These are phyloP conservation scores for Tilletiaria anomala DNA, from an alignment of 1,284 basidiomycete species.

Conservation along the genomic window DNA sequence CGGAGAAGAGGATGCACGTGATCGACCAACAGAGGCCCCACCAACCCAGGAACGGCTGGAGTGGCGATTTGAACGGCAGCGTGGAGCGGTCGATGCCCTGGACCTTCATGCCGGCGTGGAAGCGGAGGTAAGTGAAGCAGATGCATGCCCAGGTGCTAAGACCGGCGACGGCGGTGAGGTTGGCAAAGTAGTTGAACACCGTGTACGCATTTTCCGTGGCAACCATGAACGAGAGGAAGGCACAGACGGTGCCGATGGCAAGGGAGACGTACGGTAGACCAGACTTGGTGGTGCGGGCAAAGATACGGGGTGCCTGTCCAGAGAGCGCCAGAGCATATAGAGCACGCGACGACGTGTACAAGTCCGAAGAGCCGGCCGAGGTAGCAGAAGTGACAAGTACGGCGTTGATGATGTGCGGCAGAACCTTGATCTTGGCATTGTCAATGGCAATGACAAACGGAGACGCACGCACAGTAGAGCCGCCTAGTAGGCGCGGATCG, in stretches of 20 bases:
- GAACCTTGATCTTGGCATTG: slow-evolving; percentile 41
- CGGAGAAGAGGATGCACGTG: slow-evolving; percentile 36
- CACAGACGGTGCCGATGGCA: slow-evolving; percentile 54
- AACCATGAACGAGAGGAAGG: slow-evolving; percentile 56
- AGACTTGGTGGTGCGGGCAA: slow-evolving; percentile 52
- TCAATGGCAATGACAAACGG: slow-evolving; percentile 42
- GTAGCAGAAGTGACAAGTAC: slow-evolving; percentile 61
- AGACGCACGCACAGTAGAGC: slow-evolving; percentile 12
- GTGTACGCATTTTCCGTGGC: slow-evolving; percentile 33
- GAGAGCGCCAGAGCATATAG: slow-evolving; percentile 57
- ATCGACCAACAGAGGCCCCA: slow-evolving; percentile 14
- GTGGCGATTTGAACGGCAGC: slow-evolving; percentile 44
- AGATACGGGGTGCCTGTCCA: slow-evolving; percentile 60
- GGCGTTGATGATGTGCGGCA: slow-evolving; percentile 54
- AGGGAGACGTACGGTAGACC: slow-evolving; percentile 66
- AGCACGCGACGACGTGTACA: slow-evolving; percentile 66
- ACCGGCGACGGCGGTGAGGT: slow-evolving; percentile 53
- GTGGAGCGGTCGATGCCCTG: slow-evolving; percentile 49
- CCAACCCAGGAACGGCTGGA: slow-evolving; percentile 38
- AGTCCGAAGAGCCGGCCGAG: slow-evolving; percentile 67
- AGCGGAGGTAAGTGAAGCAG: slow-evolving; percentile 58
- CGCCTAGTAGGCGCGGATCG: slow-evolving; percentile 13
- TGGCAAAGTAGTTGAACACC: slow-evolving; percentile 52
- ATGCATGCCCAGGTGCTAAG: slow-evolving; percentile 72
- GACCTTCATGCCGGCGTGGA: slow-evolving; percentile 51